Percentiles rank a stretch among this genome's conserved stretches.
phyloP scores from a whole-genome alignment of 1,139 yeast species.

The Meyerozyma sp. region DNA sequence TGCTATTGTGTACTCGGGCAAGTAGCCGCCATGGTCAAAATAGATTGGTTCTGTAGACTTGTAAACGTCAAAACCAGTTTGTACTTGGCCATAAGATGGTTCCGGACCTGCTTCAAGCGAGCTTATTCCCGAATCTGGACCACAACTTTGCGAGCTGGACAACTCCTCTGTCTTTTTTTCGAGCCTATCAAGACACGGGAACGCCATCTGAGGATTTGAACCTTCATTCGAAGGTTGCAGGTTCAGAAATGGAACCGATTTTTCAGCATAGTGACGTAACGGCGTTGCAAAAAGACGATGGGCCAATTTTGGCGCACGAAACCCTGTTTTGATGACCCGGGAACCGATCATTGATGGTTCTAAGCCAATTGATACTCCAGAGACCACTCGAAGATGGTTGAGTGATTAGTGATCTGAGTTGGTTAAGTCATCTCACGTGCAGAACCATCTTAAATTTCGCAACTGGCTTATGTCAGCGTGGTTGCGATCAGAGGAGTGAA shows the following conservation, averaged over 20 bases:
- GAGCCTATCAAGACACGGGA: slow-evolving; percentile 80
- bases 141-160: slow-evolving; percentile 15
- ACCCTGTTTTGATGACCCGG: neutral
- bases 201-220: slow-evolving; percentile 63
- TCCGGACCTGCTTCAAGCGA: slow-evolving; percentile 74
- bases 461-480: neutral
- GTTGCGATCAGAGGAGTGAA: neutral
- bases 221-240: slow-evolving; percentile 5
- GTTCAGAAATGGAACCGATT: neutral
- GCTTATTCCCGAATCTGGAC: slow-evolving; percentile 16
- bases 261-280: neutral
- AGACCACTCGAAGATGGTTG: neutral
- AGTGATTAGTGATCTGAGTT: neutral
- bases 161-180: slow-evolving; percentile 53
- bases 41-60: slow-evolving; percentile 54
- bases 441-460: neutral
- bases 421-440: neutral
- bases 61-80: slow-evolving; percentile 61
- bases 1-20: slow-evolving; percentile 74
- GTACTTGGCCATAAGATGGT: slow-evolving; percentile 71
- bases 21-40: slow-evolving; percentile 75
- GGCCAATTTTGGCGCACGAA: neutral
- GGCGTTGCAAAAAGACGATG: neutral
- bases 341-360: neutral
- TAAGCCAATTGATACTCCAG: neutral